Conservation (phyloP, 306 rosid genomes). For the Lathyrus aphaca region DNA sequence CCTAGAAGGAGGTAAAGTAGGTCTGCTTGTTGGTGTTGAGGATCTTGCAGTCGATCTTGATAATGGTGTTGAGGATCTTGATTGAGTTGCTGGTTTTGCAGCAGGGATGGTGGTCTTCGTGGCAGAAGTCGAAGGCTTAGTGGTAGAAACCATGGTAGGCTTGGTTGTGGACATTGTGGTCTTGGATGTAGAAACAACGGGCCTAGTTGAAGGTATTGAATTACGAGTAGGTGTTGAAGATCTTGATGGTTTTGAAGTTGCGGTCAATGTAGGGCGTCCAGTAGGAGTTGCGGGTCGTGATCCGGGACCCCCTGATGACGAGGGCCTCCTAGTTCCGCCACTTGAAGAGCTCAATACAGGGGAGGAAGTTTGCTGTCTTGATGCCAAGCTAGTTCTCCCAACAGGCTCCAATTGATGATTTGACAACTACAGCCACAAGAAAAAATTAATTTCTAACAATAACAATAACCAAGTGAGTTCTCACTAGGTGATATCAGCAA, state of each 20-base stretch:
- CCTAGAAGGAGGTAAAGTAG: slow-evolving; percentile 77
- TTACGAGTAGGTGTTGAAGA: slow-evolving; percentile 88
- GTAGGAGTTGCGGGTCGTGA: slow-evolving; percentile 89
- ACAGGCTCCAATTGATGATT: slow-evolving; percentile 71
- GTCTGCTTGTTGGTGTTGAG: slow-evolving; percentile 83
- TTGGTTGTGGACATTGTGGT: slow-evolving; percentile 54
- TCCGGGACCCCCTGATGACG: slow-evolving; percentile 90
- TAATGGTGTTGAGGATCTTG: slow-evolving; percentile 86
- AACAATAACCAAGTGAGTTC: slow-evolving; percentile 18
- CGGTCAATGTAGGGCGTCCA: slow-evolving; percentile 64
- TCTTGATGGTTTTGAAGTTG: slow-evolving; percentile 72
- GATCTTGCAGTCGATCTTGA: slow-evolving; percentile 78
- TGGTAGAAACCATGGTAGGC: slow-evolving; percentile 47
- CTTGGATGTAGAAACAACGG: slow-evolving; percentile 52
- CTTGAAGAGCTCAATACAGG: slow-evolving; percentile 75
- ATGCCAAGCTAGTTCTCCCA: slow-evolving; percentile 59
- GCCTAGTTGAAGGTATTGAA: slow-evolving; percentile 57
- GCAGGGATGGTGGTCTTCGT: slow-evolving; percentile 50
- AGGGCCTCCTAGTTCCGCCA: slow-evolving; percentile 74
- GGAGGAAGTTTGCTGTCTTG: slow-evolving; percentile 70
- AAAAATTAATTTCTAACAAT: slow-evolving; percentile 34
- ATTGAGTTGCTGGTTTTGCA: slow-evolving; percentile 55
- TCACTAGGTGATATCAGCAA: slow-evolving; percentile 4
- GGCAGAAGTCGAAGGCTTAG: slow-evolving; percentile 49
- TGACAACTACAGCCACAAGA: slow-evolving; percentile 65